Evolutionary conservation across 768 basidiomycete genomes (phyloP).

Genomic region (Termitomyces sp.): DNA sequence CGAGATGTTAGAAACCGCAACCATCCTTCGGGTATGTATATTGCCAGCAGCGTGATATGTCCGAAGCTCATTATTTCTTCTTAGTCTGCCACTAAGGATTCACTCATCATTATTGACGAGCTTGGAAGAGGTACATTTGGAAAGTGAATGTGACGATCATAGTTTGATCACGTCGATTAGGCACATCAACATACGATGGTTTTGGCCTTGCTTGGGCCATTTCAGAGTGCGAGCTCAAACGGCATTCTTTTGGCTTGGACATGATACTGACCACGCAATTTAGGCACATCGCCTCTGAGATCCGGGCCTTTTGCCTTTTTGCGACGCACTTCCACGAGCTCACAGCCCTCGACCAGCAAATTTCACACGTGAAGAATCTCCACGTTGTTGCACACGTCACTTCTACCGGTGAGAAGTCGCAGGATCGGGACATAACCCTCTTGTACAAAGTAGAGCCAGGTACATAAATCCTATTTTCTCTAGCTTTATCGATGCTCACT

Average conservation of each 20-base stretch:
- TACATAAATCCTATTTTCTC: constrained; percentile 24
- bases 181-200: constrained; percentile 96
- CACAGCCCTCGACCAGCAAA: constrained; percentile 83
- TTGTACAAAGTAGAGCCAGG: constrained; percentile 94
- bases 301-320: constrained; percentile 92
- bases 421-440: constrained; percentile 75
- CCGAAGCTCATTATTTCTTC: neutral
- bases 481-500: neutral
- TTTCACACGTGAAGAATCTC: constrained; percentile 85
- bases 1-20: constrained; percentile 98
- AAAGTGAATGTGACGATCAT: neutral
- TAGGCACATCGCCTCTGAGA: constrained; percentile 90
- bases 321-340: constrained; percentile 99
- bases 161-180: constrained; percentile 27
- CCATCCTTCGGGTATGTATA: constrained; percentile 72
- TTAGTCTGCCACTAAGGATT: constrained; percentile 88
- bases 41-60: neutral
- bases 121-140: constrained; percentile 68
- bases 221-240: constrained; percentile 65
- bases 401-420: constrained; percentile 62
- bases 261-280: neutral
- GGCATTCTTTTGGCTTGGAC: neutral
- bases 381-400: constrained; percentile 96
- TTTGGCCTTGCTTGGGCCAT: constrained; percentile 99
- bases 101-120: constrained; percentile 96